Percentiles rank a stretch among this genome's conserved stretches.
phyloP scores from a whole-genome alignment of 2,329 filamentous ascomycete genomes.

The Venturia carpophila region DNA sequence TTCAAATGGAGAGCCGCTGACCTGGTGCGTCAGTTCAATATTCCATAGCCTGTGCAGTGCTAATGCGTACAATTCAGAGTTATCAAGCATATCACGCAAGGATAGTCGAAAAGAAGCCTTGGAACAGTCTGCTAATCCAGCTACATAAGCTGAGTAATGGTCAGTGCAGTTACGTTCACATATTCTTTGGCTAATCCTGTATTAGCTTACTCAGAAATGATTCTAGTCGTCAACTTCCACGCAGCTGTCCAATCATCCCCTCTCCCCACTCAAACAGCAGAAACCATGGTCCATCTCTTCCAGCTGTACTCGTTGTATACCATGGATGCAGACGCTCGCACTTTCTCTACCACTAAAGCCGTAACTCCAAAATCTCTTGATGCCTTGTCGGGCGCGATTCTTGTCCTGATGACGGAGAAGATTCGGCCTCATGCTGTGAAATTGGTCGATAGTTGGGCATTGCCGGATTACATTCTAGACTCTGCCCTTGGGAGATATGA shows the following conservation, averaged over 20 bases:
- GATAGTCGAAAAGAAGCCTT: conserved; percentile 39
- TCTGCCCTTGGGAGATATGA: conserved; percentile 45
- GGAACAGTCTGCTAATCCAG: conserved; percentile 40
- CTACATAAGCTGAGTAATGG: conserved; percentile 34
- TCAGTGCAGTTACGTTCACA: not conserved
- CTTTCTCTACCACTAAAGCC: conserved; percentile 40
- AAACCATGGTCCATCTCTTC: conserved; percentile 38
- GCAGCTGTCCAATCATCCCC: conserved; percentile 28
- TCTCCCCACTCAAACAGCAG: conserved; percentile 27
- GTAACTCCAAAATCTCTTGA: conserved; percentile 37
- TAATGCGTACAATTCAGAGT: not conserved
- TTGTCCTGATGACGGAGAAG: conserved; percentile 38
- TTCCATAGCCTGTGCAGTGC: not conserved
- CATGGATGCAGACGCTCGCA: conserved; percentile 38
- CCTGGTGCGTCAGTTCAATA: conserved; percentile 24
- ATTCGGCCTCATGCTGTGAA: conserved; percentile 45
- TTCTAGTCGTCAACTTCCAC: conserved; percentile 42
- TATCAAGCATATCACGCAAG: conserved; percentile 36
- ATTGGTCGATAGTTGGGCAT: conserved; percentile 45
- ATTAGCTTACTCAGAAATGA: conserved; percentile 41
- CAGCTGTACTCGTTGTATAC: conserved; percentile 42
- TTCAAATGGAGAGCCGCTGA: conserved; percentile 41
- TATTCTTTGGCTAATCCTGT: not conserved
- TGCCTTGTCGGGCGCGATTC: conserved; percentile 33
- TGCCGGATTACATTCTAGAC: conserved; percentile 46